Conservation (phyloP, 2,329 filamentous ascomycete genomes). For the Fusarium sp. region DNA sequence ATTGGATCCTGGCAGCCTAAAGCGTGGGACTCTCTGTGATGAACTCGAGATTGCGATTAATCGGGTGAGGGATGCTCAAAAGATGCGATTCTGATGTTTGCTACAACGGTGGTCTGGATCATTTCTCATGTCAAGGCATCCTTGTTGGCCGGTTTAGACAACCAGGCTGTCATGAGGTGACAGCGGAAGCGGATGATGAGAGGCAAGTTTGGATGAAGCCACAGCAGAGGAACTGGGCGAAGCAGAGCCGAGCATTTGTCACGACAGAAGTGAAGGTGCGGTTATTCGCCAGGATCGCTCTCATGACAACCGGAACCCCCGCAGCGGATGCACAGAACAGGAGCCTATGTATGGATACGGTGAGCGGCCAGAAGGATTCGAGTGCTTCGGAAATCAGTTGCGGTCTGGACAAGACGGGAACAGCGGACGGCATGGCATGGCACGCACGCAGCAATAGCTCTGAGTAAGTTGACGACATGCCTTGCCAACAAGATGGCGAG, state of each 20-base stretch:
- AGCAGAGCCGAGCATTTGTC: not conserved
- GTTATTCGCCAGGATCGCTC: not conserved
- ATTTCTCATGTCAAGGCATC: conserved; percentile 15
- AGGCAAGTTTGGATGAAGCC: not conserved
- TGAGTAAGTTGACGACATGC: not conserved
- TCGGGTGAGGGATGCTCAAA: conserved; percentile 2
- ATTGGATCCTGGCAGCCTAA: not conserved
- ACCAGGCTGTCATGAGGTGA: not conserved
- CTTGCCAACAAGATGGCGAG: not conserved
- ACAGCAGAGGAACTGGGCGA: not conserved
- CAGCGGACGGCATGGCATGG: not conserved
- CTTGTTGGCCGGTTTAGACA: conserved; percentile 1
- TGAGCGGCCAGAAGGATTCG: conserved; percentile 16
- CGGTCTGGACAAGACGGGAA: not conserved
- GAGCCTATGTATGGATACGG: conserved; percentile 17
- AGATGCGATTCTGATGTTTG: conserved; percentile 23
- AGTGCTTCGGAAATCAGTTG: not conserved
- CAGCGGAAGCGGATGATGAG: not conserved
- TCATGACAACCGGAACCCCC: conserved; percentile 17
- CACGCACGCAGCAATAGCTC: conserved; percentile 8
- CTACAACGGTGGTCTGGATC: not conserved
- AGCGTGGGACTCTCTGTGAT: conserved; percentile 6
- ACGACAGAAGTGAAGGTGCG: not conserved
- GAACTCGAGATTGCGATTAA: conserved; percentile 19
- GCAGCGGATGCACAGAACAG: conserved; percentile 9